Evolutionary conservation across 2,329 filamentous ascomycete genomes (phyloP), one percentile per base, ranked within the genome.

Genomic region (Coniella vitis): DNA sequence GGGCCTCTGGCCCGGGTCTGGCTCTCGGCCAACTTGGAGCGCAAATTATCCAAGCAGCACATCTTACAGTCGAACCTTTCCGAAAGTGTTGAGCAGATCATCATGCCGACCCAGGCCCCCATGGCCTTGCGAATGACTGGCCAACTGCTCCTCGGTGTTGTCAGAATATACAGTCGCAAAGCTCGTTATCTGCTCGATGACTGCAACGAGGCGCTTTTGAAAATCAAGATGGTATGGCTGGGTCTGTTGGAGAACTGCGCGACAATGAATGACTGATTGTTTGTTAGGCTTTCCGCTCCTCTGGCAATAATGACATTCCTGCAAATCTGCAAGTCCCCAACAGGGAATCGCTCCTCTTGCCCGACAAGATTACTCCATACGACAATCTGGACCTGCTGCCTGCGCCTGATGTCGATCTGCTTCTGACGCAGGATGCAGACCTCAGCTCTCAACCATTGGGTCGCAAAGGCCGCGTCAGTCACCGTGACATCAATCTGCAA

Each of bases 11-110:
- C 93, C 70, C 88, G 90, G 64, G 90, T 97, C 72, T 98, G 93
- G 93, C 81, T 97, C 54, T 95, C 93, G 29, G 90, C 93, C 73
- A 98, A 97, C 69, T 78, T 97, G 56, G 93, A 97, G 79, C 90
- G 91, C 75, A 98, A 97, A 73, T 83, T 98, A 53, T 95, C 90
- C 59, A 98, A 98, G 72, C 90, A 89, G 55, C 90, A 96, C 62
- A 93, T 97, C 58, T 68, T 98, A 56, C 89, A 95, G 65, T 91
- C 90, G 52, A 94, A 95, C 70, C 86, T 98, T 59, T 86, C 91
- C 61, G 88, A 90, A 71, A 95, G 90, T 68, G 90, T 98, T 56
- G 86, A 89, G 66, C 89, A 90, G 58, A 98, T 98, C 66, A 93
- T 97, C 57, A 88, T 87, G 51, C 88, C 89, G 42, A 87, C 86